Evolutionary conservation across 169 alveolate genomes (phyloP).

Genomic region (Plasmodium sp.): DNA sequence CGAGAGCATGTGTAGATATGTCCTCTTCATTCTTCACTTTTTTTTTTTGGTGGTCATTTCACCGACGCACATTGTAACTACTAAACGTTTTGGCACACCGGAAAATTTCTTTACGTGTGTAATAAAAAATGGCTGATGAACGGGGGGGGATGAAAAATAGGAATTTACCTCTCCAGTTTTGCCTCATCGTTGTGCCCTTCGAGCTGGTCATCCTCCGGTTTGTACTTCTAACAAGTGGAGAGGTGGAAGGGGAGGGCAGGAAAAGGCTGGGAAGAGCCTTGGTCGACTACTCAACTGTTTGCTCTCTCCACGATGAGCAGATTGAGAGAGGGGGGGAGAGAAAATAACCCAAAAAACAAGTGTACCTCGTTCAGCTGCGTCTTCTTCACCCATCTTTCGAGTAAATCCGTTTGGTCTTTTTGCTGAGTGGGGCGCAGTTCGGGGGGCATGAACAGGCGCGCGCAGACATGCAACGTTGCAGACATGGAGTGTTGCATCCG

Average conservation of each 20-base stretch:
- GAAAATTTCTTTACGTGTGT: neutral
- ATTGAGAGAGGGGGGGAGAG: neutral
- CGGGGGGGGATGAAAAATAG: neutral
- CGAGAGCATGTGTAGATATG: neutral
- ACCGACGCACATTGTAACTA: neutral
- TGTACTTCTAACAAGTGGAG: slow-evolving; percentile 9
- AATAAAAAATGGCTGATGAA: neutral
- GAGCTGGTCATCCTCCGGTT: neutral
- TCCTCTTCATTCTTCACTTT: neutral
- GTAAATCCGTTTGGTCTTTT: slow-evolving; percentile 19
- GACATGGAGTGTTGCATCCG: neutral
- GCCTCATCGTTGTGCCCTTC: neutral
- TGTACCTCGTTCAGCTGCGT: slow-evolving; percentile 31
- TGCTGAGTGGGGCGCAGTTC: neutral
- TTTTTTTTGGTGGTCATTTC: neutral
- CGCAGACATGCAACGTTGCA: neutral
- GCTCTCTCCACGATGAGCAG: neutral
- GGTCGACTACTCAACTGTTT: neutral
- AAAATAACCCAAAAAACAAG: neutral
- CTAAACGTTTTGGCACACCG: neutral
- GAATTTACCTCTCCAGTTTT: neutral
- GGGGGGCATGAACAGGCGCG: neutral
- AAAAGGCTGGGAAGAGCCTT: neutral
- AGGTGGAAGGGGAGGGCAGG: neutral
- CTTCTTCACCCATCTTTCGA: slow-evolving; percentile 38